These are phyloP conservation scores for Lanmaoa pseudosensibilis DNA, from an alignment of 768 basidiomycete genomes.

Conservation along the genomic window DNA sequence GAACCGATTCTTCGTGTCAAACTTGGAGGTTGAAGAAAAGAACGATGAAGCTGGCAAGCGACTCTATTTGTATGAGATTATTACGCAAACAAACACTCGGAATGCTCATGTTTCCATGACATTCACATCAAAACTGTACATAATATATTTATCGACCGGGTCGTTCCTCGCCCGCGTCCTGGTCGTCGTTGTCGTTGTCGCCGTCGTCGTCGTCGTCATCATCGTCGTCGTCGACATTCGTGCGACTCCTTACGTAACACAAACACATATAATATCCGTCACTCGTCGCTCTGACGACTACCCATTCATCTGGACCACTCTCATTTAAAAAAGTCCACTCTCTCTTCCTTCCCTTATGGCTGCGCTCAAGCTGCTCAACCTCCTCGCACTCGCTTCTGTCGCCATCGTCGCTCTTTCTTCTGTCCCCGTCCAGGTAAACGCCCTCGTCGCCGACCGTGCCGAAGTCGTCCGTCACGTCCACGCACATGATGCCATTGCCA, in stretches of 20 bases:
- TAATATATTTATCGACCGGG: too few species aligned
- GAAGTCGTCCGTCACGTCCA: constrained; percentile 48
- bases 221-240: background rate
- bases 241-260: constrained; percentile 29
- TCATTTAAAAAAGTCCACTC: constrained; percentile 4
- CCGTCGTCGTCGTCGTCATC: background rate
- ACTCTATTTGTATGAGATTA: constrained; percentile 38
- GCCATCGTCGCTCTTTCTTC: constrained; percentile 55
- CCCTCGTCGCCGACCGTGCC: constrained; percentile 44
- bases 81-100: constrained; percentile 31
- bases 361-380: constrained; percentile 50
- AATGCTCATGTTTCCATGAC: constrained; percentile 46
- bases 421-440: constrained; percentile 46
- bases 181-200: background rate
- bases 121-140: constrained; percentile 1
- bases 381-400: constrained; percentile 59
- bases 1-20: constrained; percentile 85
- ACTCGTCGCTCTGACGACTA: background rate
- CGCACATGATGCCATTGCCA: constrained; percentile 47
- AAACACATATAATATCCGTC: background rate
- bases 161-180: too few species aligned
- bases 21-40: constrained; percentile 78
- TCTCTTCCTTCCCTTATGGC: constrained; percentile 44
- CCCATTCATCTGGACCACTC: background rate
- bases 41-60: constrained; percentile 24